Evolutionary conservation across 139 green algal species (phyloP).

Genomic region (Coelastrella sp.): DNA sequence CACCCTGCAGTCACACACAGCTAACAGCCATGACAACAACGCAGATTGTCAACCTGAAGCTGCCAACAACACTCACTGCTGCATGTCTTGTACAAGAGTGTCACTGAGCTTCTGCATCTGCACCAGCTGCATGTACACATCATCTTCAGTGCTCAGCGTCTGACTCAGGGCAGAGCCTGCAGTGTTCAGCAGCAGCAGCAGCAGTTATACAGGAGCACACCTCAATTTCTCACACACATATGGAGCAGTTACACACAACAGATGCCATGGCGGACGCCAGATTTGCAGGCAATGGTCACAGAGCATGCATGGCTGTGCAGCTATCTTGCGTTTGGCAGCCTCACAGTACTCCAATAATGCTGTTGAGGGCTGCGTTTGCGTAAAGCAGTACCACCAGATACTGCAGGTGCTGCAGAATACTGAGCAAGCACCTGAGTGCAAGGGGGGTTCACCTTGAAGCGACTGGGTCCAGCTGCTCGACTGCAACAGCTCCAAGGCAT

Average conservation of each 20-base stretch:
- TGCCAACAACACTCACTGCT: background rate
- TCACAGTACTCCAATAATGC: no score
- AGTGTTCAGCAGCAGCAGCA: background rate
- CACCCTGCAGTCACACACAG: background rate
- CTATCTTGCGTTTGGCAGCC: no score
- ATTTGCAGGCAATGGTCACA: no score
- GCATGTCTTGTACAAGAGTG: slow-evolving; percentile 35
- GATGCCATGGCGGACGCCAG: no score
- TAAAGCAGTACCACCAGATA: background rate
- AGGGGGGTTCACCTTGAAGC: background rate
- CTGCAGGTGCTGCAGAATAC: background rate
- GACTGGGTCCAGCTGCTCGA: slow-evolving; percentile 21
- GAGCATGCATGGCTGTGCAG: no score
- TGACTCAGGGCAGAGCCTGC: no score
- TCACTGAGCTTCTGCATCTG: slow-evolving; percentile 41
- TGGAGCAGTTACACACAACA: no score
- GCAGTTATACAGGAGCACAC: background rate
- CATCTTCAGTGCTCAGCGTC: background rate
- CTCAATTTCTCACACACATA: no score
- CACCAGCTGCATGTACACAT: slow-evolving; percentile 32
- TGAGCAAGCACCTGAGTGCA: background rate
- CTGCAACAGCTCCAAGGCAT: slow-evolving; percentile 44
- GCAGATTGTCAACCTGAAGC: background rate
- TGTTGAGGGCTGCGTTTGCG: background rate
- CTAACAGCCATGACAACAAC: background rate